Evolutionary conservation across 2,329 filamentous ascomycete species (phyloP).

Genomic region (Fusarium beomiforme): DNA sequence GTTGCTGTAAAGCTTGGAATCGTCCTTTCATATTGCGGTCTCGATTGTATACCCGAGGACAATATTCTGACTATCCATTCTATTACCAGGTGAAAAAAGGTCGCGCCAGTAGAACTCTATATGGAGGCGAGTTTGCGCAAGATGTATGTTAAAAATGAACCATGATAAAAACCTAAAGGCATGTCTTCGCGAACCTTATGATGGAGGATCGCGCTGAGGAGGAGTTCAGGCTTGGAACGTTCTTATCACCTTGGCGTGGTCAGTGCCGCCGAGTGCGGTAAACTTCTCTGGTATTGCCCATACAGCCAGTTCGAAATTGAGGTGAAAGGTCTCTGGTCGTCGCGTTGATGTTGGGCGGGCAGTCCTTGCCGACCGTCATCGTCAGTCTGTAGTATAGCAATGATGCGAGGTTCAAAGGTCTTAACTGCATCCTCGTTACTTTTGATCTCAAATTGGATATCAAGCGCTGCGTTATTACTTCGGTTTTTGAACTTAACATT

Average conservation of each 20-base stretch:
- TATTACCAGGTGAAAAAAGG: too few relatives aligned
- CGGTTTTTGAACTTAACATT: background rate
- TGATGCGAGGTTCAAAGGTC: background rate
- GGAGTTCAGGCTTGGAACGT: background rate
- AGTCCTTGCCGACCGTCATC: background rate
- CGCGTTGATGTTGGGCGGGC: too few relatives aligned
- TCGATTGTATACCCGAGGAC: too few relatives aligned
- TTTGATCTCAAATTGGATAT: background rate
- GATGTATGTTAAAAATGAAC: too few relatives aligned
- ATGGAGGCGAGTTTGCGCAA: too few relatives aligned
- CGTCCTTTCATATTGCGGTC: too few relatives aligned
- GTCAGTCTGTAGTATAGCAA: background rate
- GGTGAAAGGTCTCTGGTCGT: too few relatives aligned
- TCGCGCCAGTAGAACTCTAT: too few relatives aligned
- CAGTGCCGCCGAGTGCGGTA: rapidly evolving
- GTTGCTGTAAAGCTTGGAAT: too few relatives aligned
- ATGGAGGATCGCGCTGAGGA: background rate
- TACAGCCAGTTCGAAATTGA: background rate
- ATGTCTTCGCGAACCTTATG: too few relatives aligned
- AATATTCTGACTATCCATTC: too few relatives aligned
- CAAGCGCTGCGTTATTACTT: background rate
- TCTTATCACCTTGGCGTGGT: background rate
- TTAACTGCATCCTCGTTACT: background rate
- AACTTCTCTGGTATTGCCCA: background rate
- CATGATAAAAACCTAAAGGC: too few relatives aligned